Percentiles rank a stretch among this genome's conserved stretches.
Conservation (phyloP, 495 filamentous ascomycete species). For the Trichoderma virens region DNA sequence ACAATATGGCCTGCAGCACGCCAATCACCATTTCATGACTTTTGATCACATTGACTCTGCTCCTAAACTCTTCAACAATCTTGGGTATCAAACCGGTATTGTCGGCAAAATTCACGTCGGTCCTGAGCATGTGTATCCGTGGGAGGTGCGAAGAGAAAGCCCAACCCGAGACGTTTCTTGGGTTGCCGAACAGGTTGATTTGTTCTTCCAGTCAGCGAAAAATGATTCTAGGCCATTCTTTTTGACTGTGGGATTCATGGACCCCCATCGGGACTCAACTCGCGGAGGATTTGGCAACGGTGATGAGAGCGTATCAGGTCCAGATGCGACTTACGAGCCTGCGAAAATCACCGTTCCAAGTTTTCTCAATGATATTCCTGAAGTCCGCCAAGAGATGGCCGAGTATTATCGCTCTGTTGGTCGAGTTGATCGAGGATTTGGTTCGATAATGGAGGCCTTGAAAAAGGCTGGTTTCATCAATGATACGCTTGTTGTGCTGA, state of each 20-base stretch:
- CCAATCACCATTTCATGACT: slow-evolving; percentile 32
- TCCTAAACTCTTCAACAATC: slow-evolving; percentile 27
- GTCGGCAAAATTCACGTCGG: slow-evolving; percentile 43
- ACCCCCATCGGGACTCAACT: slow-evolving; percentile 36
- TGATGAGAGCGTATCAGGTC: slow-evolving; percentile 13
- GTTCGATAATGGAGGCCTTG: slow-evolving; percentile 30
- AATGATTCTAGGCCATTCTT: slow-evolving; percentile 27
- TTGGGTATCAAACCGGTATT: slow-evolving; percentile 35
- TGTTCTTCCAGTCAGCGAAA: slow-evolving; percentile 29
- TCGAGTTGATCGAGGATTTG: slow-evolving; percentile 35
- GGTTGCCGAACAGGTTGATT: slow-evolving; percentile 27
- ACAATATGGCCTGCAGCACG: slow-evolving; percentile 33
- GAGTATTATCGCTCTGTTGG: slow-evolving; percentile 37
- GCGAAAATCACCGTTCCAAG: slow-evolving; percentile 26
- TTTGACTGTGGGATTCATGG: slow-evolving; percentile 36
- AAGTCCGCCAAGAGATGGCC: slow-evolving; percentile 31
- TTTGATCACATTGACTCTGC: slow-evolving; percentile 34
- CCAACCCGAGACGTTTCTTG: slow-evolving; percentile 27
- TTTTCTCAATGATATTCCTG: slow-evolving; percentile 31
- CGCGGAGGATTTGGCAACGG: slow-evolving; percentile 37
- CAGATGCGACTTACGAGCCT: slow-evolving; percentile 14
- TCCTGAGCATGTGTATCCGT: slow-evolving; percentile 30
- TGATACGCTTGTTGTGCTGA: slow-evolving; percentile 35
- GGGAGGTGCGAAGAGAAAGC: slow-evolving; percentile 32
- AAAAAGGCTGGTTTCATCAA: slow-evolving; percentile 22